A percentile compares a stretch with the other conserved stretches of the same genome.
Conservation (phyloP, 257 asterid genomes). For the Lavandula angustifolia region DNA sequence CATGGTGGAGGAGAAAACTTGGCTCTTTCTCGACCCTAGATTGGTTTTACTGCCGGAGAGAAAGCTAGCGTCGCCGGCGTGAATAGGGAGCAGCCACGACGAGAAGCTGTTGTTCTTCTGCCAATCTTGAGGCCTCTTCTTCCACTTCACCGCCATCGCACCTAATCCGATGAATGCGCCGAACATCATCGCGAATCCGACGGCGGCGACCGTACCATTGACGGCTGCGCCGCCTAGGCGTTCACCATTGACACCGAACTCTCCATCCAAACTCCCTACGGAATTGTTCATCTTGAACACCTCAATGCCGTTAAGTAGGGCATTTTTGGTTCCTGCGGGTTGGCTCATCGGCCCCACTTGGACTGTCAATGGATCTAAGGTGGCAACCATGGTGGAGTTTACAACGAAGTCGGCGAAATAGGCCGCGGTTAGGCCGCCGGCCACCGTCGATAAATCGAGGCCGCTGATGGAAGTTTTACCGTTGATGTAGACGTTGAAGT, state of each 20-base stretch:
- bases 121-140: constrained; percentile 91
- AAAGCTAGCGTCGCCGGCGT: constrained; percentile 49
- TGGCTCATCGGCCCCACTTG: constrained; percentile 63
- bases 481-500: constrained; percentile 79
- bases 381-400: constrained; percentile 55
- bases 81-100: constrained; percentile 83
- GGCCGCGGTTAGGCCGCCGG: constrained; percentile 51
- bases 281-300: constrained; percentile 68
- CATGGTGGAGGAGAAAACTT: constrained; percentile 48
- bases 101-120: constrained; percentile 76
- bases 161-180: constrained; percentile 89
- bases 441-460: constrained; percentile 51
- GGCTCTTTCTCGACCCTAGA: constrained; percentile 49
- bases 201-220: constrained; percentile 72
- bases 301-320: constrained; percentile 69
- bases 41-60: constrained; percentile 38
- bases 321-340: constrained; percentile 53
- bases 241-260: constrained; percentile 50
- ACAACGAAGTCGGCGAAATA: constrained; percentile 61
- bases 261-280: constrained; percentile 67
- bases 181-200: constrained; percentile 96
- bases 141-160: constrained; percentile 93
- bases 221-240: constrained; percentile 26
- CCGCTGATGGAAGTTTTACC: constrained; percentile 62
- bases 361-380: constrained; percentile 43